Conservation (phyloP, 1,139 yeast genomes). For the Spencermartinsiella ligniputridi region DNA sequence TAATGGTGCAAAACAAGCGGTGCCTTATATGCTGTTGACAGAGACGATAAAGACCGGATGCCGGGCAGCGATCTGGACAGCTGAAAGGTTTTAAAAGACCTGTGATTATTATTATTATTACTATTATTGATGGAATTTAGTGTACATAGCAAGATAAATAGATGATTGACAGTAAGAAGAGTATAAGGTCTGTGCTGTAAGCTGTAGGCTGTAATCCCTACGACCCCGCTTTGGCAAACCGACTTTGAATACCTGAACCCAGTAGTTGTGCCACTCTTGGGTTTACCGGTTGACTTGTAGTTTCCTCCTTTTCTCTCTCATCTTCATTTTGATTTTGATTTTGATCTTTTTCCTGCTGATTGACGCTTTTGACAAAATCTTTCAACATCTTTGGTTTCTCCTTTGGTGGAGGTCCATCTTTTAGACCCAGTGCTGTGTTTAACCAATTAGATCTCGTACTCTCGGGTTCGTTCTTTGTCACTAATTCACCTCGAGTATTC, state of each 20-base stretch:
- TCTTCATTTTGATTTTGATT: neutral
- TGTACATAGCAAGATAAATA: neutral
- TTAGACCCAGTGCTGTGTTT: conserved; percentile 16
- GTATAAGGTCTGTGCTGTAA: neutral
- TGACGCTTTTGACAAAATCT: neutral
- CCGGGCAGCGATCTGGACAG: conserved; percentile 84
- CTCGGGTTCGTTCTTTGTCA: neutral
- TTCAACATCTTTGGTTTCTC: neutral
- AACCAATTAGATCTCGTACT: conserved; percentile 15
- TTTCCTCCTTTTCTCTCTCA: neutral
- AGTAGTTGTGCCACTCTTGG: neutral
- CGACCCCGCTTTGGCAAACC: conserved; percentile 8
- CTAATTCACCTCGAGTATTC: conserved; percentile 5
- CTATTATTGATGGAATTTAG: neutral
- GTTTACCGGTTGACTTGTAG: neutral
- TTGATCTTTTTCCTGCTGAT: neutral
- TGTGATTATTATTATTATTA: conserved; percentile 3
- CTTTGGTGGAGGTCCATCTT: neutral
- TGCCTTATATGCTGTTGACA: conserved; percentile 83
- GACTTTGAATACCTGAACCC: conserved; percentile 5
- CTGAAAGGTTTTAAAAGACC: conserved; percentile 62
- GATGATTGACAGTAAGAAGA: neutral
- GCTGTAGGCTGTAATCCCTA: neutral
- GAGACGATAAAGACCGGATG: conserved; percentile 83
- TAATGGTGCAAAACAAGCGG: conserved; percentile 88